Conservation (phyloP, 2,329 filamentous ascomycete genomes). For the Tothia fuscella region DNA sequence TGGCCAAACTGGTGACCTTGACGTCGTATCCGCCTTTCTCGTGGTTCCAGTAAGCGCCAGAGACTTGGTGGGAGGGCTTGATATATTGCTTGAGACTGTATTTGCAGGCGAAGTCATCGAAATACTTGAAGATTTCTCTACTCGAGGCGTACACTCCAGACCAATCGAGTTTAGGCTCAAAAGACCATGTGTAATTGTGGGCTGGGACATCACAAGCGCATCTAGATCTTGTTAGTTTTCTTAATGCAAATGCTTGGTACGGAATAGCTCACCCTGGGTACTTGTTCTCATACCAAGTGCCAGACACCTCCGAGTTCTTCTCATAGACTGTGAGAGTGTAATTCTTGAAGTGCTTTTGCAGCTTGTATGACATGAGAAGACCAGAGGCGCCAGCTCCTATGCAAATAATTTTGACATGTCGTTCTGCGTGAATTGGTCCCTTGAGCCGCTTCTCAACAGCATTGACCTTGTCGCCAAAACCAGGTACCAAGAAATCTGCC, state of each 20-base stretch:
- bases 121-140: slow-evolving; percentile 32
- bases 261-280: slow-evolving; percentile 25
- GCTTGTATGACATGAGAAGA: slow-evolving; percentile 37
- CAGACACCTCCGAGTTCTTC: slow-evolving; percentile 35
- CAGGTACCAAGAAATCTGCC: slow-evolving; percentile 21
- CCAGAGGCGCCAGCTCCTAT: slow-evolving; percentile 39
- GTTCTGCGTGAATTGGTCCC: slow-evolving; percentile 24
- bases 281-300: slow-evolving; percentile 42
- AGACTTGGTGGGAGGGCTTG: slow-evolving; percentile 22
- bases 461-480: slow-evolving; percentile 15
- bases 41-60: slow-evolving; percentile 26
- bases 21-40: slow-evolving; percentile 25
- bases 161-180: slow-evolving; percentile 35
- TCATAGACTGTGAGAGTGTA: slow-evolving; percentile 34
- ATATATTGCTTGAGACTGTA: slow-evolving; percentile 27
- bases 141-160: slow-evolving; percentile 31
- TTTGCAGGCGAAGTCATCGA: slow-evolving; percentile 29
- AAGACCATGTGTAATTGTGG: slow-evolving; percentile 41
- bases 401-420: slow-evolving; percentile 29
- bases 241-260: not conserved
- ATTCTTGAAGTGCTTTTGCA: slow-evolving; percentile 32
- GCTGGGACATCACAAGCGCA: slow-evolving; percentile 40
- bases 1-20: slow-evolving; percentile 21
- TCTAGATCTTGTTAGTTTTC: slow-evolving; percentile 13
- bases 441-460: slow-evolving; percentile 19